These are phyloP conservation scores for Trichosanthes truncata DNA, from an alignment of 306 rosid species.

Conservation along the genomic window DNA sequence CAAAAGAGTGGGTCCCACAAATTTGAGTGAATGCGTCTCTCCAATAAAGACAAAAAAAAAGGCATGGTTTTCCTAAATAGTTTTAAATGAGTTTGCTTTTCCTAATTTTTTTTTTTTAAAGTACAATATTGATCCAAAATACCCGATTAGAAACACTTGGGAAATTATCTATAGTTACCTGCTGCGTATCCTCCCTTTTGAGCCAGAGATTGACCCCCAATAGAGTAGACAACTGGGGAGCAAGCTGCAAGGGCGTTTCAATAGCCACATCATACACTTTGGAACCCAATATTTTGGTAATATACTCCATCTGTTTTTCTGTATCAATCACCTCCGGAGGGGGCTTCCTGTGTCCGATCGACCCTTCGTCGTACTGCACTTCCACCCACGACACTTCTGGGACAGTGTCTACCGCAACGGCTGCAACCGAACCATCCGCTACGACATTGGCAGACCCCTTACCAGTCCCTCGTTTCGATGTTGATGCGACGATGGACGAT, in stretches of 20 bases:
- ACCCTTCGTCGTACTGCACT: slow-evolving; percentile 54
- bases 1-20: no score
- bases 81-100: no score
- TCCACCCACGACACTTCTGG: slow-evolving; percentile 29
- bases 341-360: slow-evolving; percentile 48
- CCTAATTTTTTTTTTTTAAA: no score
- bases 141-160: no score
- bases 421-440: neutral
- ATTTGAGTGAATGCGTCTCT: no score
- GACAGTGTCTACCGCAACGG: neutral
- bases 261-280: slow-evolving; percentile 73
- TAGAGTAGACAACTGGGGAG: slow-evolving; percentile 53
- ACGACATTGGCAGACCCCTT: slow-evolving; percentile 17
- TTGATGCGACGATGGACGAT: slow-evolving; percentile 25
- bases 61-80: no score
- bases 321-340: slow-evolving; percentile 15
- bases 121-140: no score
- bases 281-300: slow-evolving; percentile 62
- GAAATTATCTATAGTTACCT: slow-evolving; percentile 21
- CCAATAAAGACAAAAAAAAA: no score
- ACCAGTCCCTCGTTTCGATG: slow-evolving; percentile 22
- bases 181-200: slow-evolving; percentile 83
- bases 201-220: slow-evolving; percentile 63
- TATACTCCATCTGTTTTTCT: slow-evolving; percentile 28
- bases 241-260: slow-evolving; percentile 65